Base-by-base conservation (phyloP, 1,139 yeast genomes). In the Suhomyces chickasaworum region DNA sequence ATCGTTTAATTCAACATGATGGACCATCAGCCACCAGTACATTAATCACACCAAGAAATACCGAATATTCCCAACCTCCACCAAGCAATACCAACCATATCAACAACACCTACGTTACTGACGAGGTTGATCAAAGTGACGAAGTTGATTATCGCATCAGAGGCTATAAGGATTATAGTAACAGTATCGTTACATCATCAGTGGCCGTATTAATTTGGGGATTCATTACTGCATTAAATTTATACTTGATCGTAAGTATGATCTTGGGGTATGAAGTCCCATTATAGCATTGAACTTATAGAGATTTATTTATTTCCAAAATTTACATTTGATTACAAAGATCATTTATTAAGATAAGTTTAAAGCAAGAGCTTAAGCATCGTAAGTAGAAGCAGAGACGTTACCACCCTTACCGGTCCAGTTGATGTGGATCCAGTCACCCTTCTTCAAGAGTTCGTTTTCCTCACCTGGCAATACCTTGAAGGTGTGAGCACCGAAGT, bases 321-420 rank as follows among this genome's bases (percentile, higher is more conserved):
- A n/a, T 20, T 18, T 35, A 35, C 37, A 33, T 32, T n/a, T 25
- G n/a, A 23, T 35, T 21, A 35, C 39, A 18, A 21, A 20, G 16
- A 20, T 31, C 35, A 21, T 30, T 17, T 31, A 39, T 30, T 31
- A 30, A 13, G 23, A 12, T 30, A 7, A 18, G 27, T 21, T n/a
- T n/a, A 34, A 22, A 37, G 32, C 25, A 27, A 17, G 15, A 16
- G 39, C 46, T 74, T 81, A 93, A 75, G 97, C 98, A 64, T 86
- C 86, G 76, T 93, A 93, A 61, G 95, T 88, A 45, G 97, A 77
- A 56, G 99, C 96, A 59, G 97, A 86, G 58, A 91, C 89, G 73
- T 91, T 84, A 79, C 99, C 99, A 77, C 98, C 99, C 67, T 84
- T 86, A 71, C 99, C 99, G 56, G 99, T 93, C 99, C 99, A 93